A percentile compares a stretch with the other conserved stretches of the same genome.
Conservation (phyloP, 208 protist species). For the Trypanosomatidae sp. region DNA sequence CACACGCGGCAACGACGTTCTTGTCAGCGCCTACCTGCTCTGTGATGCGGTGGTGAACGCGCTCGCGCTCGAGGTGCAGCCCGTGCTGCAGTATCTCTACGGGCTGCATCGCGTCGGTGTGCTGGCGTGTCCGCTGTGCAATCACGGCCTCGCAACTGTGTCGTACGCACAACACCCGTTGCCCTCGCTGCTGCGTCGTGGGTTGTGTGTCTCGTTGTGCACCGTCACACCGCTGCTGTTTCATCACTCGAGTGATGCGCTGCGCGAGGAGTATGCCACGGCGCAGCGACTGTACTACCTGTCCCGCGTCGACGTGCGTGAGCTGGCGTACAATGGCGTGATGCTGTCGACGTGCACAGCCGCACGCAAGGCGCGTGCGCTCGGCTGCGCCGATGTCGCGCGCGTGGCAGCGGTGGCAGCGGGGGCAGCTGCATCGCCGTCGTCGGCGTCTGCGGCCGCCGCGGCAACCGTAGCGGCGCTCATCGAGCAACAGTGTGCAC, state of each 20-base stretch:
- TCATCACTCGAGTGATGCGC: conserved; percentile 87
- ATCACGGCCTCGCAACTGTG: conserved; percentile 94
- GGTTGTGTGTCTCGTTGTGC: conserved; percentile 94
- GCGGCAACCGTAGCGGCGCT: conserved; percentile 47
- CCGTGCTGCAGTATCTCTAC: conserved; percentile 96
- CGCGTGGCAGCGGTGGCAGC: no score
- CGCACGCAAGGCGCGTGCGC: conserved; percentile 28
- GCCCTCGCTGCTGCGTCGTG: conserved; percentile 80
- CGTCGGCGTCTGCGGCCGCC: no score
- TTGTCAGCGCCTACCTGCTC: conserved; percentile 79
- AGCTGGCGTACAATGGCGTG: conserved; percentile 78
- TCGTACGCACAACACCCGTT: conserved; percentile 92
- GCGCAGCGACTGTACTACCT: conserved; percentile 56
- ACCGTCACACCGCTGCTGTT: conserved; percentile 88
- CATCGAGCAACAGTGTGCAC: conserved; percentile 42
- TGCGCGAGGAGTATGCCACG: conserved; percentile 81
- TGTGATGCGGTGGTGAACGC: conserved; percentile 91
- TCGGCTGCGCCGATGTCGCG: conserved; percentile 49
- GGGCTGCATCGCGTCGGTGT: conserved; percentile 95
- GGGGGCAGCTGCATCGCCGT: no score
- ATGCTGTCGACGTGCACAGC: conserved; percentile 66
- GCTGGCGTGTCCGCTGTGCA: conserved; percentile 92
- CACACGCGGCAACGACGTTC: conserved; percentile 27
- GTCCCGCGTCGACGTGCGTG: conserved; percentile 63
- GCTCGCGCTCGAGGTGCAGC: conserved; percentile 81